Evolutionary conservation across 371 early-diverging fungal species (phyloP).

Genomic region (Synchytrium microbalum): DNA sequence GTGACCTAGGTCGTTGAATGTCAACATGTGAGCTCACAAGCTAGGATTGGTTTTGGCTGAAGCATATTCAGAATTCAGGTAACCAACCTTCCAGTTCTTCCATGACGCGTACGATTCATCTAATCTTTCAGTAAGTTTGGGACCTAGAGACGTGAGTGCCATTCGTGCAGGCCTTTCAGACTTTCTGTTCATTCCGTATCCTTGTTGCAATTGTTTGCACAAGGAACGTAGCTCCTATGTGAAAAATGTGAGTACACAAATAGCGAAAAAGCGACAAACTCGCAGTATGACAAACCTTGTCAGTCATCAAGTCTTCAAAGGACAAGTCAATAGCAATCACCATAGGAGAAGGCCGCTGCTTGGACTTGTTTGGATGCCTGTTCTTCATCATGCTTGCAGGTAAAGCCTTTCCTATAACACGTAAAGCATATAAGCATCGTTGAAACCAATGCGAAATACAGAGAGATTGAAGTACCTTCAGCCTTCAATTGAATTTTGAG

Average conservation of each 20-base stretch:
- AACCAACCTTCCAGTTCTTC: constrained; percentile 20
- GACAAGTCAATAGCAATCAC: constrained; percentile 47
- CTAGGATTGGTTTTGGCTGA: background rate
- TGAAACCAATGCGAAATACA: background rate
- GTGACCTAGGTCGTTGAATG: constrained; percentile 3
- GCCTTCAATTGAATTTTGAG: background rate
- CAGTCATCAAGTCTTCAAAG: constrained; percentile 63
- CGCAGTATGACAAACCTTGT: constrained; percentile 36
- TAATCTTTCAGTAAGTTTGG: constrained; percentile 6
- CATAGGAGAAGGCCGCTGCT: constrained; percentile 26
- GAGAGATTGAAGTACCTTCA: background rate
- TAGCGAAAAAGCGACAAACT: background rate
- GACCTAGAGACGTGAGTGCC: constrained; percentile 2
- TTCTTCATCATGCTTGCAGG: constrained; percentile 10
- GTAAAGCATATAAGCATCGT: background rate
- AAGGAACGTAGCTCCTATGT: constrained; percentile 19
- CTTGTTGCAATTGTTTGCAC: constrained; percentile 22
- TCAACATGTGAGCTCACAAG: background rate
- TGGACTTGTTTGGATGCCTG: constrained; percentile 6
- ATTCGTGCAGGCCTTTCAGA: constrained; percentile 12
- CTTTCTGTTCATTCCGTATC: constrained; percentile 13
- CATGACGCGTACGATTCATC: constrained; percentile 9
- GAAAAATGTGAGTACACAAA: constrained; percentile 5
- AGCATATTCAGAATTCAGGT: no score
- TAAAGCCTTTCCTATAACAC: constrained; percentile 9